phyloP scores from a whole-genome alignment of 768 basidiomycete genomes.

The Suillus variegatus region DNA sequence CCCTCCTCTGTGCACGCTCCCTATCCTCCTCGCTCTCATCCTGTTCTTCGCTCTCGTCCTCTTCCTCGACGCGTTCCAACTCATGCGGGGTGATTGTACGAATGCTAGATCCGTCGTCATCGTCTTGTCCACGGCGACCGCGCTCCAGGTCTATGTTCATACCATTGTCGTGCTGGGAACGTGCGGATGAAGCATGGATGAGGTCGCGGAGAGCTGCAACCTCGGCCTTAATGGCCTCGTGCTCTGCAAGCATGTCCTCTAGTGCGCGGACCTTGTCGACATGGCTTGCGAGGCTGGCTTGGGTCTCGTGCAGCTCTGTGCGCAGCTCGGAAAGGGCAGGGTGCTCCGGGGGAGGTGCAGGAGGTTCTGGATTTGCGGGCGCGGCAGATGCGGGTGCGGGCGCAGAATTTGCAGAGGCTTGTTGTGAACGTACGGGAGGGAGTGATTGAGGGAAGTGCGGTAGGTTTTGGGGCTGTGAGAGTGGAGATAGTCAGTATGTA shows the following conservation, averaged over 20 bases:
- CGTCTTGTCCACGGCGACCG: conserved; percentile 41
- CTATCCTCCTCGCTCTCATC: conserved; percentile 46
- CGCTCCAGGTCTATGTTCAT: conserved; percentile 14
- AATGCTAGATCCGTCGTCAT: conserved; percentile 74
- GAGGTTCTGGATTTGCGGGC: conserved; percentile 4
- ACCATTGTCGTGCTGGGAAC: conserved; percentile 19
- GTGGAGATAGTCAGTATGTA: conserved; percentile 12
- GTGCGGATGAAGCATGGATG: conserved; percentile 49
- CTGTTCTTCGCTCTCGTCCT: conserved; percentile 61
- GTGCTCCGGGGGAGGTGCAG: conserved; percentile 19
- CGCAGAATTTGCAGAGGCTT: conserved; percentile 18
- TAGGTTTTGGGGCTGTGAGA: conserved; percentile 54
- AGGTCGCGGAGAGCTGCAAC: conserved; percentile 70
- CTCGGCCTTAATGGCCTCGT: conserved; percentile 81
- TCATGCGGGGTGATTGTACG: conserved; percentile 69
- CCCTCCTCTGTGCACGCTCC: conserved; percentile 44
- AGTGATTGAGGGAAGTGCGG: conserved; percentile 65
- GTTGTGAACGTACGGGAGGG: conserved; percentile 61
- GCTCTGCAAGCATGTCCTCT: conserved; percentile 80
- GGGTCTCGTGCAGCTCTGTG: conserved; percentile 81
- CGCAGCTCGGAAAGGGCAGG: conserved; percentile 64
- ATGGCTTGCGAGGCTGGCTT: conserved; percentile 71
- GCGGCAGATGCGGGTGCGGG: conserved; percentile 22
- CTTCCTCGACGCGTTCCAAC: conserved; percentile 72
- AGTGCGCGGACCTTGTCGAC: conserved; percentile 83